Conservation (phyloP, 202 grass and related monocot genomes). For the Panicum hallii region DNA sequence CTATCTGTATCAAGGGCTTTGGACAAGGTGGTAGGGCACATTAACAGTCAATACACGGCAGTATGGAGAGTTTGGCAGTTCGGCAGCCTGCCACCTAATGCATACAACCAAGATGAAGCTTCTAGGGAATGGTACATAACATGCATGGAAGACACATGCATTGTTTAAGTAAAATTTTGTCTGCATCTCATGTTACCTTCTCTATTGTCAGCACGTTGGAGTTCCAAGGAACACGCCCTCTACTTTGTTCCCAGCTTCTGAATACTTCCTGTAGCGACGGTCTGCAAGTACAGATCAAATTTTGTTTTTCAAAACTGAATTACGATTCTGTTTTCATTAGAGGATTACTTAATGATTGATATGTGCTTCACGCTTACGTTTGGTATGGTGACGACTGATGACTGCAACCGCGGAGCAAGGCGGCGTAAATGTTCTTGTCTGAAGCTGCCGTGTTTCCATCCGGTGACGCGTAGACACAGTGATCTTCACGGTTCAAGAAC, state of each 20-base stretch:
- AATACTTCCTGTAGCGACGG: slow-evolving; percentile 37
- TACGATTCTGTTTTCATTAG: not conserved
- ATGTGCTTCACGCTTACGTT: slow-evolving; percentile 46
- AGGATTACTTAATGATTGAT: not conserved
- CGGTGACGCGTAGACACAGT: slow-evolving; percentile 27
- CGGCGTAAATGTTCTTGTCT: slow-evolving; percentile 27
- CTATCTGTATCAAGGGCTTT: not conserved
- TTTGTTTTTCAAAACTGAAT: not conserved
- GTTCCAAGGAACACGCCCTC: slow-evolving; percentile 30
- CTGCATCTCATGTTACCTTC: slow-evolving; percentile 42
- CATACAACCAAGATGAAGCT: slow-evolving; percentile 33
- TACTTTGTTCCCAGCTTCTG: slow-evolving; percentile 53
- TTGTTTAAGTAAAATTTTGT: slow-evolving; percentile 20
- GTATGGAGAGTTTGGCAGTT: slow-evolving; percentile 42
- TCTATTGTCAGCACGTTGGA: slow-evolving; percentile 22
- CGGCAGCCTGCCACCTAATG: slow-evolving; percentile 45
- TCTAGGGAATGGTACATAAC: slow-evolving; percentile 1
- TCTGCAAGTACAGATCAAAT: slow-evolving; percentile 28
- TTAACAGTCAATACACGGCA: slow-evolving; percentile 47
- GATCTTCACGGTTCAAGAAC: slow-evolving; percentile 25
- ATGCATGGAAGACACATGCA: not conserved
- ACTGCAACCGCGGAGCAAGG: slow-evolving; percentile 2
- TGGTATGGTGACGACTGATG: slow-evolving; percentile 25
- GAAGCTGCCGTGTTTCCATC: slow-evolving; percentile 38
- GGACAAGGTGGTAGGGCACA: not conserved